Evolutionary conservation across 192 early-diverging fungal genomes (phyloP).

Genomic region (Spizellomyces punctatus): DNA sequence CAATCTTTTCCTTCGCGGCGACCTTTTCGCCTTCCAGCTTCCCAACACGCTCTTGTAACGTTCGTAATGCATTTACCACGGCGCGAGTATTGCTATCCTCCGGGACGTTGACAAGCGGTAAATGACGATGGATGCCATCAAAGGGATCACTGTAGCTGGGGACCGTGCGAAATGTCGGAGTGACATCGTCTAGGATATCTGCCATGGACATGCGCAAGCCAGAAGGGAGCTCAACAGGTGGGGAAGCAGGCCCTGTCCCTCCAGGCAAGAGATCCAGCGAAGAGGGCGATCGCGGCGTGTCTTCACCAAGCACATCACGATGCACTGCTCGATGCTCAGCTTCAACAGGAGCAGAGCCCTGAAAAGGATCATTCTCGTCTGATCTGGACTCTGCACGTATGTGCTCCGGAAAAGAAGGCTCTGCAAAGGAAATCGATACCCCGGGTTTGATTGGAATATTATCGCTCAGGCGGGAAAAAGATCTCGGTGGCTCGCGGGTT

Average conservation of each 20-base stretch:
- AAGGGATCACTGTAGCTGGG: neutral
- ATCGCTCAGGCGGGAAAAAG: too few species aligned
- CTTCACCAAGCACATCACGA: too few species aligned
- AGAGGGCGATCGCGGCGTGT: too few species aligned
- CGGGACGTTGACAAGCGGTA: neutral
- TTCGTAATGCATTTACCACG: conserved; percentile 48
- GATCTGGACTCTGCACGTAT: too few species aligned
- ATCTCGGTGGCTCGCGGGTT: too few species aligned
- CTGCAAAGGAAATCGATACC: too few species aligned
- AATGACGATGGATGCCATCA: conserved; percentile 1
- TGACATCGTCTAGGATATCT: neutral
- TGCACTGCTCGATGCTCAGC: too few species aligned
- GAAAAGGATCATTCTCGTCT: too few species aligned
- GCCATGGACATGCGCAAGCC: neutral
- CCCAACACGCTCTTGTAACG: conserved; percentile 51
- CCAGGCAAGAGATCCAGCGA: too few species aligned
- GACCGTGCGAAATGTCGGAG: neutral
- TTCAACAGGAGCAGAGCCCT: too few species aligned
- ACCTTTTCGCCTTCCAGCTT: conserved; percentile 47
- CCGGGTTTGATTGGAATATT: too few species aligned
- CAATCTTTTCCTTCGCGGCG: conserved; percentile 41
- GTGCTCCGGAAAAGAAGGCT: too few species aligned
- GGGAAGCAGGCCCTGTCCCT: neutral
- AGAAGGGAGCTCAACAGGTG: neutral
- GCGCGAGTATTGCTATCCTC: conserved; percentile 14